Evolutionary conservation across 164 flowering plant species (phyloP).

Genomic region (Sedum album): DNA sequence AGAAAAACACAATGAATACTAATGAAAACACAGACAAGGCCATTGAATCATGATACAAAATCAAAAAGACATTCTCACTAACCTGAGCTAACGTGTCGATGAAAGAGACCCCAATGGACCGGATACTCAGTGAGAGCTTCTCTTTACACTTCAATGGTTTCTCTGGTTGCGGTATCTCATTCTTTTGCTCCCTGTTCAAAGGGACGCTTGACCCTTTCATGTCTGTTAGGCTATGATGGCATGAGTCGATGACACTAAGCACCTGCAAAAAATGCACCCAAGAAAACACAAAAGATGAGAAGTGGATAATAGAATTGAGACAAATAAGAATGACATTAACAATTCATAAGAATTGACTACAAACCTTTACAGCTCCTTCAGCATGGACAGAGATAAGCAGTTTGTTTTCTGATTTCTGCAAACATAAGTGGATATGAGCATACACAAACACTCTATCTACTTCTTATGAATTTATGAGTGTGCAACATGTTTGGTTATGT

Average conservation of each 20-base stretch:
- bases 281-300: background rate
- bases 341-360: background rate
- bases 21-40: background rate
- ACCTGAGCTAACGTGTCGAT: conserved; percentile 76
- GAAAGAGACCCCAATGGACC: conserved; percentile 70
- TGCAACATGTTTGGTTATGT: background rate
- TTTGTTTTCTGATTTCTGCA: conserved; percentile 78
- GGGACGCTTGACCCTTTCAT: conserved; percentile 25
- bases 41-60: background rate
- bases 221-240: conserved; percentile 50
- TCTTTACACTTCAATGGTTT: conserved; percentile 37
- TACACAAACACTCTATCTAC: background rate
- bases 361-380: conserved; percentile 88
- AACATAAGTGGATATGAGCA: background rate
- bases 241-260: conserved; percentile 74
- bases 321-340: background rate
- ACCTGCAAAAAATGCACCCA: conserved; percentile 43
- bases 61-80: background rate
- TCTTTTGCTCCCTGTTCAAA: conserved; percentile 27
- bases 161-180: conserved; percentile 27
- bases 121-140: conserved; percentile 43
- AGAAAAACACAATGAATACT: background rate
- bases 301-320: too few relatives aligned
- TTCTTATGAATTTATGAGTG: background rate
- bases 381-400: conserved; percentile 66